Base-by-base conservation (phyloP, 108 stramenopile species). In the Pseudonitzschia delicatissima region DNA sequence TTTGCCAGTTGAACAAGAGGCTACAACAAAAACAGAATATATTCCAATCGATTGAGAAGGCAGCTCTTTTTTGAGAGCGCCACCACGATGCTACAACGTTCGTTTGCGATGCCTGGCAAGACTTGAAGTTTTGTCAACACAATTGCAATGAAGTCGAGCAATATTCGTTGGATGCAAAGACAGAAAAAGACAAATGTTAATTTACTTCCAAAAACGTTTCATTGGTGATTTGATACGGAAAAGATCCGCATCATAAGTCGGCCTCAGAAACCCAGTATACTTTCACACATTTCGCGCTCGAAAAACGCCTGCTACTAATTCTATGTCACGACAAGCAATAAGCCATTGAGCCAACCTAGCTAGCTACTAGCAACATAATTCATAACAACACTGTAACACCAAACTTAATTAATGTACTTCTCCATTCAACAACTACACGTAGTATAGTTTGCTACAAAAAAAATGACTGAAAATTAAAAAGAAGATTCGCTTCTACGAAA, bases 401-500 rank as follows among this genome's bases (percentile, higher is more conserved):
- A n/a, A n/a, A n/a, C n/a, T n/a, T n/a, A n/a, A n/a, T n/a, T n/a
- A n/a, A n/a, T n/a, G n/a, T n/a, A n/a, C n/a, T n/a, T n/a, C n/a
- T n/a, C n/a, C n/a, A n/a, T n/a, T n/a, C n/a, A n/a, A n/a, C n/a
- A n/a, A n/a, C n/a, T n/a, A n/a, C n/a, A n/a, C n/a, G n/a, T n/a
- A n/a, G n/a, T n/a, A n/a, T n/a, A n/a, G n/a, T n/a, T n/a, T n/a
- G n/a, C n/a, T n/a, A n/a, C n/a, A n/a, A n/a, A n/a, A n/a, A n/a
- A n/a, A n/a, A n/a, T n/a, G n/a, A n/a, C n/a, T n/a, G n/a, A n/a
- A n/a, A n/a, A n/a, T n/a, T n/a, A n/a, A n/a, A n/a, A n/a, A n/a
- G n/a, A n/a, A n/a, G 8, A 21, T 8, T 21, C 20, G 5, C n/a
- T 50, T 34, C 35, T 67, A 63, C 11, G 23, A 60, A 67, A 74